Conservation (phyloP, 805 yeast genomes). For the Barnettozyma sucrosica region DNA sequence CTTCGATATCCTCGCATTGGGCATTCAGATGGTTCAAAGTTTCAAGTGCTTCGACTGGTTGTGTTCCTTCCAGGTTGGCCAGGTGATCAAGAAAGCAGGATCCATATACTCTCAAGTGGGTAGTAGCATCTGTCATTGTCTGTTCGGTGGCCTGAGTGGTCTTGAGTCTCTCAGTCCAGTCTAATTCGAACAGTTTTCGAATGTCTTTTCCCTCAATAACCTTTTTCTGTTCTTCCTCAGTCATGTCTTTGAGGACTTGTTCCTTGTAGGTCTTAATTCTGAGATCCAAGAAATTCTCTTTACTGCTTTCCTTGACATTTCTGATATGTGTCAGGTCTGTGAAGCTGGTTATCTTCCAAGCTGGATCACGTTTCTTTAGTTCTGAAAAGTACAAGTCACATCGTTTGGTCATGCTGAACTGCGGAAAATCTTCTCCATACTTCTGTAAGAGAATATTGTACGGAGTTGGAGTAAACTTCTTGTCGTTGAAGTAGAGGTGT, state of each 20-base stretch:
- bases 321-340: slow-evolving; percentile 16
- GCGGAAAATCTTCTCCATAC: neutral
- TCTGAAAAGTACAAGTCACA: slow-evolving; percentile 28
- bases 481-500: neutral
- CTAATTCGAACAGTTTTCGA: slow-evolving; percentile 11
- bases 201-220: slow-evolving; percentile 13
- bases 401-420: slow-evolving; percentile 13
- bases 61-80: neutral
- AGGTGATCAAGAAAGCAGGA: slow-evolving; percentile 24
- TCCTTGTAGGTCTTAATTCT: slow-evolving; percentile 13
- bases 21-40: slow-evolving; percentile 6
- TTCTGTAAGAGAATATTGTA: neutral
- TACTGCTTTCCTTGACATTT: slow-evolving; percentile 17
- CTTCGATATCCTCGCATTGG: slow-evolving; percentile 30
- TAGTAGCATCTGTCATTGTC: slow-evolving; percentile 21
- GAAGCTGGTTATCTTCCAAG: slow-evolving; percentile 22
- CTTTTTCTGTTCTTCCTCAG: slow-evolving; percentile 15
- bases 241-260: slow-evolving; percentile 5
- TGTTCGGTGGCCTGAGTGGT: slow-evolving; percentile 21
- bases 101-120: slow-evolving; percentile 25
- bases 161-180: slow-evolving; percentile 16
- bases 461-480: neutral
- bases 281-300: slow-evolving; percentile 14
- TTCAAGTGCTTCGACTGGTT: neutral
- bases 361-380: slow-evolving; percentile 16